Evolutionary conservation across 208 protist species (phyloP).

Genomic region (Tritrichomonas musculus): DNA sequence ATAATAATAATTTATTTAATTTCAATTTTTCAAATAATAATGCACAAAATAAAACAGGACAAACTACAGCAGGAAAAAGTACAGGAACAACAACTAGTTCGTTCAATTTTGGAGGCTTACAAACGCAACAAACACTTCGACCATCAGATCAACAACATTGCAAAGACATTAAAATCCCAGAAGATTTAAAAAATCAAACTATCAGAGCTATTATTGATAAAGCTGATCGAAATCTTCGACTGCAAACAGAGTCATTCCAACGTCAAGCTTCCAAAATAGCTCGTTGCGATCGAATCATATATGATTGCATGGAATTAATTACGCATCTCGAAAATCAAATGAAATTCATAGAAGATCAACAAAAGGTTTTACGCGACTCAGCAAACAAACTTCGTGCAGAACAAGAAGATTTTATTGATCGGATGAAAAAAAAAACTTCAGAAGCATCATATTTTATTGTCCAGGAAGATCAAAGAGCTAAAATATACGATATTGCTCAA

Average conservation of each 20-base stretch:
- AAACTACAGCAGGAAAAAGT: no score
- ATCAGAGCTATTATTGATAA: neutral
- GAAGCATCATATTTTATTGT: neutral
- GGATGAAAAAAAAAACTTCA: neutral
- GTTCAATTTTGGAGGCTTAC: no score
- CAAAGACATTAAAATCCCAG: neutral
- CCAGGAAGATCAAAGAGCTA: neutral
- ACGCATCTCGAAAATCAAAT: neutral
- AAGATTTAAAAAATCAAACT: neutral
- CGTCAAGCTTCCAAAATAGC: neutral
- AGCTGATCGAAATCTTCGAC: neutral
- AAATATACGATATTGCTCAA: neutral
- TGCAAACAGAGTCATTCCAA: neutral
- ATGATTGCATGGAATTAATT: neutral
- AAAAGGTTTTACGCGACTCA: neutral
- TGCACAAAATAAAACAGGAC: no score
- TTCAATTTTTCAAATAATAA: no score
- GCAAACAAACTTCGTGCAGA: neutral
- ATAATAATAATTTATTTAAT: no score
- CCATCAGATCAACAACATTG: no score
- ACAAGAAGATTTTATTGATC: neutral
- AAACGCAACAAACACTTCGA: no score
- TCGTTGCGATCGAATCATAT: neutral
- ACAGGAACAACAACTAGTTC: no score
- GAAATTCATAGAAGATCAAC: neutral